These are phyloP conservation scores for Aspergillus proliferans DNA, from an alignment of 2,329 filamentous ascomycete species.

Conservation along the genomic window DNA sequence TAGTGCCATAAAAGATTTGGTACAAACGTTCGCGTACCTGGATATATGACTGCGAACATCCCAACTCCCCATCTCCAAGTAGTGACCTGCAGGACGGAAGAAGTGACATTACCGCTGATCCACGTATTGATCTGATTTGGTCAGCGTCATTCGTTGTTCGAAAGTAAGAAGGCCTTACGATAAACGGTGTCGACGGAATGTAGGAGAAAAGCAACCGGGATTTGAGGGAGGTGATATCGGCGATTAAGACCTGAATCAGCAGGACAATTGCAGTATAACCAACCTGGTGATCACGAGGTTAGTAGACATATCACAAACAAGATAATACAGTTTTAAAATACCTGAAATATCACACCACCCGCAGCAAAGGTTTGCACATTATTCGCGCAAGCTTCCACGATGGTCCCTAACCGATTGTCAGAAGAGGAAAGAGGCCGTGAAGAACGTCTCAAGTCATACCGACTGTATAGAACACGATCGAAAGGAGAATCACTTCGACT, in stretches of 20 bases:
- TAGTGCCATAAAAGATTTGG: background rate
- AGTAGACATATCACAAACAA: too few species aligned
- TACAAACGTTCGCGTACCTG: conserved; percentile 21
- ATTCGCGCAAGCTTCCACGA: conserved; percentile 50
- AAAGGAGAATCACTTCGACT: conserved; percentile 51
- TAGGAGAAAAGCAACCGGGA: conserved; percentile 61
- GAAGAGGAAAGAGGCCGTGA: background rate
- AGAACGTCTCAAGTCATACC: conserved; percentile 21
- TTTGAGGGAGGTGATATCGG: conserved; percentile 58
- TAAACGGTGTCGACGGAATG: conserved; percentile 53
- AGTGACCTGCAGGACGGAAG: conserved; percentile 44
- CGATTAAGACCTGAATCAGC: conserved; percentile 59
- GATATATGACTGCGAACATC: conserved; percentile 59
- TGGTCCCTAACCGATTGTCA: conserved; percentile 34
- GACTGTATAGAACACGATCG: conserved; percentile 52
- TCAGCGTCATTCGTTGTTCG: background rate
- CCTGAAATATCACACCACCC: conserved; percentile 55
- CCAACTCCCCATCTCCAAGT: conserved; percentile 59
- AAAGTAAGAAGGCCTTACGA: conserved; percentile 28
- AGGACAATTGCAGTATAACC: conserved; percentile 59
- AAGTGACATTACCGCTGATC: conserved; percentile 54
- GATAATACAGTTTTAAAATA: conserved; percentile 3
- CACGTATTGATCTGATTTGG: conserved; percentile 51
- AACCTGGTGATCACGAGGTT: conserved; percentile 32
- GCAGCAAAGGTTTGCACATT: conserved; percentile 49